A percentile compares a stretch with the other conserved stretches of the same genome.
Evolutionary conservation across 345 rosid genomes (phyloP).

Genomic region (Rhodamnia rubescens): DNA sequence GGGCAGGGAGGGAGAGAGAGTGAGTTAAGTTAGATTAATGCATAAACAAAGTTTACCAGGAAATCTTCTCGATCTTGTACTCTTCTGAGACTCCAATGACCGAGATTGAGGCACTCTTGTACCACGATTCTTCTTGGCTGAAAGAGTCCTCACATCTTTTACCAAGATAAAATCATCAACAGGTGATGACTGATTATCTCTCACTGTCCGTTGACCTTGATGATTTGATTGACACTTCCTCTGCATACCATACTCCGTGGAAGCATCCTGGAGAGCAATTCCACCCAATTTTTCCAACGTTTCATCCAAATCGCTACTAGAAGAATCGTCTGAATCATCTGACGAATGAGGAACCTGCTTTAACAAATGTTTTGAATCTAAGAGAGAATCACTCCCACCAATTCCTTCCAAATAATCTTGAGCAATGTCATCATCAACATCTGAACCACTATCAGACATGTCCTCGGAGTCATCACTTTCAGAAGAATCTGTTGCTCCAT

Average conservation of each 20-base stretch:
- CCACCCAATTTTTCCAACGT: slow-evolving; percentile 55
- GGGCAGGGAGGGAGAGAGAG: not conserved
- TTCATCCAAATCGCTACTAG: slow-evolving; percentile 31
- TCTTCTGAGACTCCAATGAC: slow-evolving; percentile 52
- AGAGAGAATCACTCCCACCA: slow-evolving; percentile 51
- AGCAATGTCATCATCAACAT: slow-evolving; percentile 72
- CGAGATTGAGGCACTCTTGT: slow-evolving; percentile 51
- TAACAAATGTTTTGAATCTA: slow-evolving; percentile 55
- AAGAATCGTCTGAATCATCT: slow-evolving; percentile 35
- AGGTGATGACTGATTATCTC: slow-evolving; percentile 25
- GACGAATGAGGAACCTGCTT: slow-evolving; percentile 28
- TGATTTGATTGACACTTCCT: slow-evolving; percentile 24
- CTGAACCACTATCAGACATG: slow-evolving; percentile 37
- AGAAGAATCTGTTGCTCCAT: slow-evolving; percentile 20
- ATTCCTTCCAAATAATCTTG: slow-evolving; percentile 85
- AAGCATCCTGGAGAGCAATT: slow-evolving; percentile 57
- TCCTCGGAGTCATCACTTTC: slow-evolving; percentile 35
- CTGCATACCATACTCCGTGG: slow-evolving; percentile 60
- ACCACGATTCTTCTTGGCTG: slow-evolving; percentile 47
- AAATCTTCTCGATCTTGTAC: slow-evolving; percentile 42
- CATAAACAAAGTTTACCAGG: slow-evolving; percentile 35
- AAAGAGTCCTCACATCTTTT: slow-evolving; percentile 63
- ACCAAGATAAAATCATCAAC: slow-evolving; percentile 60
- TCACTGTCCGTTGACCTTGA: slow-evolving; percentile 11
- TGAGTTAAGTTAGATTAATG: not conserved